These are phyloP conservation scores for Spathaspora sp. DNA, from an alignment of 805 yeast genomes.

Conservation along the genomic window DNA sequence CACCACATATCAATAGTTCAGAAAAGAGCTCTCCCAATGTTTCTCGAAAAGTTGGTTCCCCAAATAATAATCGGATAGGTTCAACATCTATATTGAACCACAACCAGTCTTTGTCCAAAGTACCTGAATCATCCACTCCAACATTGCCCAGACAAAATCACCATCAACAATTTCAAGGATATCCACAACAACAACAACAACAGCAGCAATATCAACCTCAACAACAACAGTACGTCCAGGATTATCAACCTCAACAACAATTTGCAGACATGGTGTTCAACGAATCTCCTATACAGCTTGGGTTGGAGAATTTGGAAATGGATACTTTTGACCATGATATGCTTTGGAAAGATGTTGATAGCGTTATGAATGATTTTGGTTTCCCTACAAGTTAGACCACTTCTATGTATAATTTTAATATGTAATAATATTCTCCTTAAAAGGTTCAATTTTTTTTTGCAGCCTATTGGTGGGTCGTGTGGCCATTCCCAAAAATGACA, in stretches of 20 bases:
- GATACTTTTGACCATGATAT: slow-evolving; percentile 49
- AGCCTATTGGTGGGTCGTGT: background rate
- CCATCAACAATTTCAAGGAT: background rate
- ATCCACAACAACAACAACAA: slow-evolving; percentile 1
- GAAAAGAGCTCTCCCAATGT: slow-evolving; percentile 10
- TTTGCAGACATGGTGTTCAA: slow-evolving; percentile 4
- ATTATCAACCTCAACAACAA: background rate
- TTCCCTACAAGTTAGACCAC: slow-evolving; percentile 50
- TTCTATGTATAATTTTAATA: background rate
- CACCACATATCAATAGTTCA: slow-evolving; percentile 18
- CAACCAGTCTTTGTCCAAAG: too few relatives aligned
- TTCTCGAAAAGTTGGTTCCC: background rate
- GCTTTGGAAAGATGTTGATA: slow-evolving; percentile 79
- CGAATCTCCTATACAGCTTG: slow-evolving; percentile 24
- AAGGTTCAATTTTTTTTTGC: background rate
- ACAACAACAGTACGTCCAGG: background rate
- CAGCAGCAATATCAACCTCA: slow-evolving; percentile 1
- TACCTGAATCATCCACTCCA: background rate
- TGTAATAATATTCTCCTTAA: background rate
- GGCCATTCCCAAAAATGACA: background rate
- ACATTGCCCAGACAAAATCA: background rate
- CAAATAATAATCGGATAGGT: background rate
- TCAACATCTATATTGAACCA: too few relatives aligned
- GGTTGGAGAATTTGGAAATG: slow-evolving; percentile 30
- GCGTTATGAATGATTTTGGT: slow-evolving; percentile 90